Base-by-base conservation (phyloP, 176 grass and related monocot genomes). In the Oropetium thomaeum region DNA sequence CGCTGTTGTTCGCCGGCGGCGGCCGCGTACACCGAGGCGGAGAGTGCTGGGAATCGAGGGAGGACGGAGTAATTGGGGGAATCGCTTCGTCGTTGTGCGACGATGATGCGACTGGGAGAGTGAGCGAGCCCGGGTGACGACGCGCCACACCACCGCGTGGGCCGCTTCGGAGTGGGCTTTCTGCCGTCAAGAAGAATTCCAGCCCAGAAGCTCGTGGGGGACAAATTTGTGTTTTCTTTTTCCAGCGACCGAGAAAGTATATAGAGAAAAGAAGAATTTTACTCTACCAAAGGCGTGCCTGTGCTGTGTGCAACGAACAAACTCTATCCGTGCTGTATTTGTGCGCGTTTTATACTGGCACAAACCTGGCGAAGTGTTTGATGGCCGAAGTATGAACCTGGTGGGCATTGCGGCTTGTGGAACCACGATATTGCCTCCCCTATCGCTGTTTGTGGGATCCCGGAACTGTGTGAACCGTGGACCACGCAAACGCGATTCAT, bases 11-110 rank as follows among this genome's bases (percentile, higher is more conserved):
- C 5, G 85, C 79, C 79, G 85, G 79, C 79, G 53, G 62, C 43
- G 55, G 57, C 48, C 25, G 72, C 65, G 64, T 70, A 64, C 53
- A 64, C 53, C 44, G 35, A 34, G 65, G 84, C 78, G 84, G 71
- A 10, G 30, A 10, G 30, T 52, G 23, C 47, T 49, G 67, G 55
- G 63, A 28, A 57, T 65, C 15, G 16, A 12, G 35, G 84, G 45
- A 39, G 45, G 84, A 55, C 19, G 52, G 27, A 63, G 54, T 70
- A 75, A 69, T 68, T 68, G 27, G 54, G 63, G 70, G 34, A 65
- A 57, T 86, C 70, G 70, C 83, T 59, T 57, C 62, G 66, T 63
- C 52, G 83, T 57, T 10, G 53, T 27, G 53, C 8, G 51, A n/a
- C n/a, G n/a, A n/a, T n/a, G n/a, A 54, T 54, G 37, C 20, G 30